Conservation (phyloP, 305 asterid genomes). For the Solanum aculeatissimum region DNA sequence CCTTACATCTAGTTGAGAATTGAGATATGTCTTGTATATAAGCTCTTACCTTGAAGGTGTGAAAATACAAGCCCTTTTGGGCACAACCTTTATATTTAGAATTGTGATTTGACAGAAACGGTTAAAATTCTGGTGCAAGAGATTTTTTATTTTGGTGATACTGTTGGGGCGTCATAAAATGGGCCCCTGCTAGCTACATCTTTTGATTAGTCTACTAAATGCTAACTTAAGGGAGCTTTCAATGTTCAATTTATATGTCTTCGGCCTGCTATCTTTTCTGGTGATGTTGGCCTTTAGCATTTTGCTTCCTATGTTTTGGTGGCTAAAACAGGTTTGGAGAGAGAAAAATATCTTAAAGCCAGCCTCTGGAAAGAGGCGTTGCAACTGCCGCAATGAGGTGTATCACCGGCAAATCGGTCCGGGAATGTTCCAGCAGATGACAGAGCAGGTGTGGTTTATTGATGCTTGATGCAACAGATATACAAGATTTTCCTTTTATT, state of each 20-base stretch:
- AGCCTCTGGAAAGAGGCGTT: slow-evolving; percentile 91
- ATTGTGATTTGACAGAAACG: background rate
- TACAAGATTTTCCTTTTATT: background rate
- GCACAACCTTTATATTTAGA: background rate
- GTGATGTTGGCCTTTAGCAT: background rate
- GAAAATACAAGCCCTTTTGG: background rate
- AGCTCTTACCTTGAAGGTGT: background rate
- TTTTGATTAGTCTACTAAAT: background rate
- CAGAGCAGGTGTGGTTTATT: slow-evolving; percentile 58
- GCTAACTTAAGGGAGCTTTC: background rate
- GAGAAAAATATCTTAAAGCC: slow-evolving; percentile 84
- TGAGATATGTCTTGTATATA: background rate
- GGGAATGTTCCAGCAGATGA: slow-evolving; percentile 99
- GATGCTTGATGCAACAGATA: background rate
- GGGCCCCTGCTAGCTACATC: background rate
- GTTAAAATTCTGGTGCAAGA: background rate
- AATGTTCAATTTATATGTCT: background rate
- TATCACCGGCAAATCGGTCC: slow-evolving; percentile 98
- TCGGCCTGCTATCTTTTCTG: background rate
- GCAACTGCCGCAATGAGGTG: slow-evolving; percentile 97
- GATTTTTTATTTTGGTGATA: background rate
- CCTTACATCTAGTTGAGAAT: background rate
- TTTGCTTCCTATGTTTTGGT: background rate
- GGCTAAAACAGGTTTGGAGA: slow-evolving; percentile 74
- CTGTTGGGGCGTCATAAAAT: background rate